These are phyloP conservation scores for Strigomonas culicis DNA, from an alignment of 208 protist species.

Conservation along the genomic window DNA sequence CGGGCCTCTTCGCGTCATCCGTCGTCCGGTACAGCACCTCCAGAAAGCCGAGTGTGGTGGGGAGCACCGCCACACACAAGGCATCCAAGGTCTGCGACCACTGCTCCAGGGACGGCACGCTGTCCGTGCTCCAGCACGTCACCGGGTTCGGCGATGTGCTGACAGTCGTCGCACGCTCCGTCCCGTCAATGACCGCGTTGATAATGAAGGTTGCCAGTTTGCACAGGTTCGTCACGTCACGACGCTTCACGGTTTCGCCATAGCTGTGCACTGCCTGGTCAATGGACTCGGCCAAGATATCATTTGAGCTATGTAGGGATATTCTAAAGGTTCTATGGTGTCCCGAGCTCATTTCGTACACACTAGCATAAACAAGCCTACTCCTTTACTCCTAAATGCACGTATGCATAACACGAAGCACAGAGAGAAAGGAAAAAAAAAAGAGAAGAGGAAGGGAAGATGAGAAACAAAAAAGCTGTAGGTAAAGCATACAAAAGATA, in stretches of 20 bases:
- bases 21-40: slow-evolving; percentile 22
- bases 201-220: slow-evolving; percentile 15
- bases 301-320: not conserved
- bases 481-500: slow-evolving; percentile 5
- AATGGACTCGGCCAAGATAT: slow-evolving; percentile 31
- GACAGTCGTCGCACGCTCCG: slow-evolving; percentile 5
- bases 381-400: no score
- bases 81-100: slow-evolving; percentile 28
- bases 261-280: slow-evolving; percentile 30
- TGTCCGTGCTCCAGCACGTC: not conserved
- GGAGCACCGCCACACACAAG: slow-evolving; percentile 23
- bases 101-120: slow-evolving; percentile 25
- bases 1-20: slow-evolving; percentile 7
- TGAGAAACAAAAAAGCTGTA: not conserved
- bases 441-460: not conserved
- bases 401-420: slow-evolving; percentile 9
- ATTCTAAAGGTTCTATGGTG: no score
- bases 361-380: not conserved
- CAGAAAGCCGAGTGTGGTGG: slow-evolving; percentile 23
- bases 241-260: slow-evolving; percentile 13
- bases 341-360: no score
- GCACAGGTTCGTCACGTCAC: slow-evolving; percentile 15
- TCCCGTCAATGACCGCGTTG: slow-evolving; percentile 18
- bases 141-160: slow-evolving; percentile 8
- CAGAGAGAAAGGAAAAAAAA: slow-evolving; percentile 6